These are phyloP conservation scores for Candida gorgasii DNA, from an alignment of 805 yeast species.

Conservation along the genomic window DNA sequence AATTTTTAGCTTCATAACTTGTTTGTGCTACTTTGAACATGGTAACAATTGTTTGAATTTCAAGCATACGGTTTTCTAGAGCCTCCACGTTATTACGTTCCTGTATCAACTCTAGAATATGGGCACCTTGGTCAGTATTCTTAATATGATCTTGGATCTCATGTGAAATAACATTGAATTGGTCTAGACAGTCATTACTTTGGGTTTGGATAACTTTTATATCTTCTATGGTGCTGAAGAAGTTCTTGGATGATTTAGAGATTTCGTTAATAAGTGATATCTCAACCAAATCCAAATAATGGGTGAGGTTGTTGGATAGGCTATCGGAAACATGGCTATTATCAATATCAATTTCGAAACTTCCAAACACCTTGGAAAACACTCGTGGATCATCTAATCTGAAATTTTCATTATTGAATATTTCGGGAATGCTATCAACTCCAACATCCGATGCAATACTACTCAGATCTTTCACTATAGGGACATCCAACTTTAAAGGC, in stretches of 20 bases:
- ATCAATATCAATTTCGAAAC: conserved; percentile 43
- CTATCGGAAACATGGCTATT: conserved; percentile 37
- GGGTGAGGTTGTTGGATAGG: conserved; percentile 76
- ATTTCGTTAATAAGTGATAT: conserved; percentile 78
- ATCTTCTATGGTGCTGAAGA: conserved; percentile 82
- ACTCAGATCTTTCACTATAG: neutral
- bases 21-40: conserved; percentile 35
- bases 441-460: conserved; percentile 9
- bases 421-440: conserved; percentile 53
- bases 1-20: conserved; percentile 45
- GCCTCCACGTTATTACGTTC: conserved; percentile 60
- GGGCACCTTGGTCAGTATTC: conserved; percentile 49
- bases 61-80: conserved; percentile 62
- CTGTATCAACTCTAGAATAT: conserved; percentile 49
- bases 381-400: conserved; percentile 85
- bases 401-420: conserved; percentile 68
- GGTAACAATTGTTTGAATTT: conserved; percentile 43
- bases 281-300: conserved; percentile 84
- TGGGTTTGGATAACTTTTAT: conserved; percentile 61
- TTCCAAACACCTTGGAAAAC: conserved; percentile 72
- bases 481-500: neutral
- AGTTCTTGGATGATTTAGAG: conserved; percentile 78
- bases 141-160: conserved; percentile 49
- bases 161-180: conserved; percentile 46
- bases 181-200: conserved; percentile 51